Evolutionary conservation across 2,329 filamentous ascomycete genomes (phyloP), one percentile per base, ranked within the genome.

Genomic region (Aspergillus spinulosporus): DNA sequence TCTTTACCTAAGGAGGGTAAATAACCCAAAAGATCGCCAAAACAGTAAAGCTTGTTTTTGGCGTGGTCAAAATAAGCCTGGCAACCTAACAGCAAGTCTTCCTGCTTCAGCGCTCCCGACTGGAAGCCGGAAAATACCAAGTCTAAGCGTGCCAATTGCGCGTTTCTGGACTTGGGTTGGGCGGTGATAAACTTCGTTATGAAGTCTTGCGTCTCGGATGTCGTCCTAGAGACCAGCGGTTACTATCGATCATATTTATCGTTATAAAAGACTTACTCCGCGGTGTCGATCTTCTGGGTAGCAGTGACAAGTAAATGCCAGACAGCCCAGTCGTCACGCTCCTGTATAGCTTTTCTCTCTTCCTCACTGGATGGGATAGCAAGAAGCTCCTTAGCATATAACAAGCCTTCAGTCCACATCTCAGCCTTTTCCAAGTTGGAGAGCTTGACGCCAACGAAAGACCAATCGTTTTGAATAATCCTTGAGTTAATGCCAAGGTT

Each of bases 241-340:
- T 40, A 36, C 4, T 4, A 14, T 36, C 8, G 5, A 12, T 11
- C 6, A 12, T 12, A 39, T 12, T 11, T 8, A 21, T 21, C 1
- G 4, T 5, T 9, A 21, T 42, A n/a, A 3, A 28, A n/a, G 21
- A 67, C 75, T 59, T 65, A 77, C 75, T 69, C 70, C 54, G 66
- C 47, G 7, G 49, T 66, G 37, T 67, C 66, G 4, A 71, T 56
- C 26, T 72, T 68, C 15, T 67, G 65, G 11, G 68, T 66, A 9
- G 74, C 68, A n/a, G 60, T 63, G 8, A 78, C 59, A 49, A 79
- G 64, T 9, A 77, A 63, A n/a, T 66, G 69, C 78, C 78, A 80
- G 14, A 78, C 70, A 43, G 66, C 70, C 73, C 77, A 79, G 53
- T 79, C 76, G 61, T 78, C 73, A 52, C 70, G 69, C 64, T 74